These are phyloP conservation scores for Fusarium sp. DNA, from an alignment of 2,329 filamentous ascomycete species.

Conservation along the genomic window DNA sequence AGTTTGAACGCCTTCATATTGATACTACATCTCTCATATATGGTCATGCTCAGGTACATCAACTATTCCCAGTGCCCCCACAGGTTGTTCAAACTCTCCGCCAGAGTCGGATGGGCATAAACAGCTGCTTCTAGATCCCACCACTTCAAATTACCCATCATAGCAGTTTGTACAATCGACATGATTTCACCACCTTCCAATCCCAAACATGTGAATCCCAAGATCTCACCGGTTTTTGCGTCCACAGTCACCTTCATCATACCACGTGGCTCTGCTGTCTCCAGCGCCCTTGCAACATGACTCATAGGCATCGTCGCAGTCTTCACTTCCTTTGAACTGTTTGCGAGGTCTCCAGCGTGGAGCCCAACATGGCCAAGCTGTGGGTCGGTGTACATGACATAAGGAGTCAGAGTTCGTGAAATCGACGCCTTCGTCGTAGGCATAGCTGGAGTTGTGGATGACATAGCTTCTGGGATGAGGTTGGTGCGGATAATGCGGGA, in stretches of 20 bases:
- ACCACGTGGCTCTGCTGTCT: conserved; percentile 60
- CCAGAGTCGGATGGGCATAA: conserved; percentile 59
- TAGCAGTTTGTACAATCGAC: conserved; percentile 61
- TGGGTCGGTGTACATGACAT: conserved; percentile 62
- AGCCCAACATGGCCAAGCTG: conserved; percentile 61
- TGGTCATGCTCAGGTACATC: neutral
- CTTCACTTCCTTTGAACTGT: conserved; percentile 47
- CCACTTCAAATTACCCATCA: conserved; percentile 57
- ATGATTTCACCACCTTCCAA: conserved; percentile 62
- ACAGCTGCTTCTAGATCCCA: conserved; percentile 55
- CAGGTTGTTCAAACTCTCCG: conserved; percentile 60
- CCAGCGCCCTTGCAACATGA: conserved; percentile 58
- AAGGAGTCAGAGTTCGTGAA: conserved; percentile 51
- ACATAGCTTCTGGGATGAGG: conserved; percentile 45
- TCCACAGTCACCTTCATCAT: conserved; percentile 62
- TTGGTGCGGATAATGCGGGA: conserved; percentile 60
- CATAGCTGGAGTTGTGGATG: conserved; percentile 38
- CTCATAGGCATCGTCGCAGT: conserved; percentile 60
- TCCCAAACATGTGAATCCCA: conserved; percentile 61
- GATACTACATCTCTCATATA: neutral
- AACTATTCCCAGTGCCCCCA: conserved; percentile 53
- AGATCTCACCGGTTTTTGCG: conserved; percentile 55
- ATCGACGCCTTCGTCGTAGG: conserved; percentile 36
- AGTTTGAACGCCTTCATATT: conserved; percentile 24
- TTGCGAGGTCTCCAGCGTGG: conserved; percentile 50